Conservation (phyloP, 2,329 filamentous ascomycete species). For the Fusarium marasasianum region DNA sequence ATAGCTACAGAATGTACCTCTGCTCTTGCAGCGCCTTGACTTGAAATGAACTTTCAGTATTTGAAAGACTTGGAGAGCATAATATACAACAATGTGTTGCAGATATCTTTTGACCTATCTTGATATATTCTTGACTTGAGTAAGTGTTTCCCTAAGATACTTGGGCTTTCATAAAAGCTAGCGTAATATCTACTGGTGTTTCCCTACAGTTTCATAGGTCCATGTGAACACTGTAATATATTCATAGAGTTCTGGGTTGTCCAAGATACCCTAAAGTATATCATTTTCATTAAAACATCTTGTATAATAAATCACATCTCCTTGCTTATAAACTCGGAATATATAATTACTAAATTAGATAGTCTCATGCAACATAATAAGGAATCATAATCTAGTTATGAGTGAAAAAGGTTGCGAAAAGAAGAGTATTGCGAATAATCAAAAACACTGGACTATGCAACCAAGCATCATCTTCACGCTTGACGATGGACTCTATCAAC, state of each 20-base stretch:
- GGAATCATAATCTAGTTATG: too few relatives aligned
- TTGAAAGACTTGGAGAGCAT: fast-evolving
- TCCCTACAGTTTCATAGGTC: background rate
- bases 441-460: too few relatives aligned
- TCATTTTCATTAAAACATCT: too few relatives aligned
- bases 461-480: fast-evolving
- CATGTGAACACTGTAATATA: background rate
- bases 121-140: background rate
- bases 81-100: fast-evolving
- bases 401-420: too few relatives aligned
- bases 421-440: too few relatives aligned
- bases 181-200: too few relatives aligned
- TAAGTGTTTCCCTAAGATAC: background rate
- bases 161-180: too few relatives aligned
- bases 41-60: fast-evolving
- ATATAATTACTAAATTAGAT: background rate
- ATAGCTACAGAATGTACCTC: fast-evolving
- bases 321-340: background rate
- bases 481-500: fast-evolving
- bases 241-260: too few relatives aligned
- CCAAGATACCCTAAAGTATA: too few relatives aligned
- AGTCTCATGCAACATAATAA: too few relatives aligned
- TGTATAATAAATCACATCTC: background rate
- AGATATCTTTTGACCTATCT: background rate
- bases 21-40: fast-evolving